Percentiles rank a stretch among this genome's conserved stretches.
Evolutionary conservation across 2,329 filamentous ascomycete genomes (phyloP).

Genomic region (Orbilia brochopaga): DNA sequence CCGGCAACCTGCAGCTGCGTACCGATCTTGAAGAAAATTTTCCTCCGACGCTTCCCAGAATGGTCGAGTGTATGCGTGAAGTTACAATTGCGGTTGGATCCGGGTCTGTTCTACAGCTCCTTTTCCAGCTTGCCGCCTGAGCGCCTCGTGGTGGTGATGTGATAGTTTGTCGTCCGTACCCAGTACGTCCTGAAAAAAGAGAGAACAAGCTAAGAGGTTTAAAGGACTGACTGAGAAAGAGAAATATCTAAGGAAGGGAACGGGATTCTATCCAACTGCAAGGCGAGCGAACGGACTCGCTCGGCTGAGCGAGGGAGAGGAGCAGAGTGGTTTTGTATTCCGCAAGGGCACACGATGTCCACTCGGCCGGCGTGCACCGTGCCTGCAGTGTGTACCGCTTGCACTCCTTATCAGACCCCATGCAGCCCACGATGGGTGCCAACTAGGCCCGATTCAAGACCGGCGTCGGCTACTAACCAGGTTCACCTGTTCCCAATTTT

Average conservation of each 20-base stretch:
- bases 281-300: slow-evolving; percentile 21
- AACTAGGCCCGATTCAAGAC: slow-evolving; percentile 33
- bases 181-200: slow-evolving; percentile 42
- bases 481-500: slow-evolving; percentile 17
- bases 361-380: too few relatives aligned
- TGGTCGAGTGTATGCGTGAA: not conserved
- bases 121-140: slow-evolving; percentile 28
- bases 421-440: slow-evolving; percentile 25
- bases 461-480: slow-evolving; percentile 25
- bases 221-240: slow-evolving; percentile 28
- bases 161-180: slow-evolving; percentile 24
- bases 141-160: not conserved
- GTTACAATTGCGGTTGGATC: not conserved
- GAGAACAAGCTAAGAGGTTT: slow-evolving; percentile 14
- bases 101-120: slow-evolving; percentile 48
- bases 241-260: slow-evolving; percentile 19
- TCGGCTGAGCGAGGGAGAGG: slow-evolving; percentile 25
- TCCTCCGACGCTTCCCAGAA: not conserved
- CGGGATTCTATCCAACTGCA: slow-evolving; percentile 44
- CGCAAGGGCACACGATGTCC: not conserved
- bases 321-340: slow-evolving; percentile 34
- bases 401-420: slow-evolving; percentile 49
- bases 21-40: not conserved
- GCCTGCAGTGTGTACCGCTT: slow-evolving; percentile 17
- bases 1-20: not conserved